A percentile compares a stretch with the other conserved stretches of the same genome.
Conservation (phyloP, 257 asterid genomes). For the Solanum dulcamara region DNA sequence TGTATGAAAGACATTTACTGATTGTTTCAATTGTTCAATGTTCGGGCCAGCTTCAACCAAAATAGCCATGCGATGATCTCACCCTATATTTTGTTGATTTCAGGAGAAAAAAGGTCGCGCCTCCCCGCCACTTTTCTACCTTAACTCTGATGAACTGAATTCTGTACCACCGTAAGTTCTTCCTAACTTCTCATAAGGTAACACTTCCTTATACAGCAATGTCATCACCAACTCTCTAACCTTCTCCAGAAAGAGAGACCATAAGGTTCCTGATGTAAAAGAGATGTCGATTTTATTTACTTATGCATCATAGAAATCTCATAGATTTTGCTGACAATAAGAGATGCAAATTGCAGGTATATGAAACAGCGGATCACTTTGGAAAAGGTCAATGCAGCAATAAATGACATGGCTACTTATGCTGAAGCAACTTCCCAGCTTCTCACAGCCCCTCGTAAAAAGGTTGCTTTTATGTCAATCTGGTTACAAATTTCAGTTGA, state of each 20-base stretch:
- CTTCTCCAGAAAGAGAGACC: neutral
- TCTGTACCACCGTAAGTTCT: conserved; percentile 73
- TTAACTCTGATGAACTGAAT: conserved; percentile 68
- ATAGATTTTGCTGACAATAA: conserved; percentile 10
- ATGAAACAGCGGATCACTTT: conserved; percentile 92
- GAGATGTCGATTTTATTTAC: neutral
- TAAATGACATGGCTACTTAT: conserved; percentile 69
- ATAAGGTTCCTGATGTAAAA: neutral
- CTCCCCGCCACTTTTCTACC: conserved; percentile 67
- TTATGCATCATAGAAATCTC: neutral
- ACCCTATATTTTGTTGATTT: neutral
- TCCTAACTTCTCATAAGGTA: neutral
- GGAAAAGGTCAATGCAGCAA: conserved; percentile 88
- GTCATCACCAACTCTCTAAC: neutral
- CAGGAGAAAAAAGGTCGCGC: conserved; percentile 79
- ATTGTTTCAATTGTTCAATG: neutral
- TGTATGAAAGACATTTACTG: neutral
- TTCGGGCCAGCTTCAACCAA: neutral
- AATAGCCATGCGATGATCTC: neutral
- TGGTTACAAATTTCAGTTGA: neutral
- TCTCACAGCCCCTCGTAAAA: conserved; percentile 70
- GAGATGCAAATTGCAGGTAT: conserved; percentile 43
- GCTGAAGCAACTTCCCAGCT: conserved; percentile 92
- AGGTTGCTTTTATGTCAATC: conserved; percentile 30
- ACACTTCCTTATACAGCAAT: neutral